Percentiles rank a stretch among this genome's conserved stretches.
Conservation (phyloP, 139 green algal genomes). For the Axilococcus clingmanii region DNA sequence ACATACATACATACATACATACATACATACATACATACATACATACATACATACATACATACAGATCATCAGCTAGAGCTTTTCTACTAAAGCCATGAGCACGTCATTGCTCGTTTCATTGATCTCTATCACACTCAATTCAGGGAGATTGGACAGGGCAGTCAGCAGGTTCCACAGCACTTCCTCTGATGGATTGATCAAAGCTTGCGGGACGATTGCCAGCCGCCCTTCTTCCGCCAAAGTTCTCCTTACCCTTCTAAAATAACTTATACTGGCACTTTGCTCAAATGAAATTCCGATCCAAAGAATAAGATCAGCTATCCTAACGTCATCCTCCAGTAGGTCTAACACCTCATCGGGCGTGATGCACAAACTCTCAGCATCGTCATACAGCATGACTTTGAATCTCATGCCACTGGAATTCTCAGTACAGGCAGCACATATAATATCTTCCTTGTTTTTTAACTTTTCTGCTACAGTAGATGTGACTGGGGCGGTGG, state of each 20-base stretch:
- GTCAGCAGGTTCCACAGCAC: slow-evolving; percentile 71
- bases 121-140: no score
- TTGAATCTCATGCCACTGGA: slow-evolving; percentile 14
- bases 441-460: background rate
- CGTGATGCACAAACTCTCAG: slow-evolving; percentile 68
- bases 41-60: background rate
- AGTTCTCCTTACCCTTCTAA: slow-evolving; percentile 50
- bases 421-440: background rate
- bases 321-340: slow-evolving; percentile 69
- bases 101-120: no score
- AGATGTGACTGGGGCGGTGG: slow-evolving; percentile 30
- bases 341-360: slow-evolving; percentile 74
- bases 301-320: slow-evolving; percentile 74
- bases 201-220: slow-evolving; percentile 33
- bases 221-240: slow-evolving; percentile 28
- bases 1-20: no score
- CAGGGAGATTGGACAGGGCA: slow-evolving; percentile 50
- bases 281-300: slow-evolving; percentile 91
- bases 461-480: slow-evolving; percentile 30
- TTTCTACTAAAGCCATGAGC: no score
- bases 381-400: slow-evolving; percentile 89
- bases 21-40: no score
- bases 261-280: slow-evolving; percentile 74
- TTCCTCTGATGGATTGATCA: slow-evolving; percentile 78
- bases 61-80: no score